These are phyloP conservation scores for Tolypocladium ovalisporum DNA, from an alignment of 2,329 filamentous ascomycete species.

Conservation along the genomic window DNA sequence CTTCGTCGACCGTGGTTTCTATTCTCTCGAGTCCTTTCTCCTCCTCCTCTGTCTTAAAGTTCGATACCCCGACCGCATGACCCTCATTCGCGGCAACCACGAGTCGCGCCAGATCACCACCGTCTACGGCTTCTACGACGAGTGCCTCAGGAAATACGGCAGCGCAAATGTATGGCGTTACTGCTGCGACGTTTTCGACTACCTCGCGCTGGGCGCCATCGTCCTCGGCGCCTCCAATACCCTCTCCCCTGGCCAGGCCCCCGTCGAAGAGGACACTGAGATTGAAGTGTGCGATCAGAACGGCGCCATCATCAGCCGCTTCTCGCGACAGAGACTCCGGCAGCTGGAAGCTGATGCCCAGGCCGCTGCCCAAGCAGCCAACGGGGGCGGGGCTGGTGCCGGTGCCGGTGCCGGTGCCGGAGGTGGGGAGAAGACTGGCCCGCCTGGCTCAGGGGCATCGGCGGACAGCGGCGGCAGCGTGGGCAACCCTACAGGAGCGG, in stretches of 20 bases:
- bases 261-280: constrained; percentile 64
- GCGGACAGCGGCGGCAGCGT: constrained; percentile 53
- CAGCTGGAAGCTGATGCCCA: constrained; percentile 13
- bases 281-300: constrained; percentile 86
- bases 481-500: constrained; percentile 65
- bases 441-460: constrained; percentile 71
- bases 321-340: constrained; percentile 38
- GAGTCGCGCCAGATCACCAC: constrained; percentile 95
- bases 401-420: too few species aligned
- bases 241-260: constrained; percentile 38
- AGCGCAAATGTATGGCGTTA: constrained; percentile 95
- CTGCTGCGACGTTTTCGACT: constrained; percentile 97
- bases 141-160: constrained; percentile 91
- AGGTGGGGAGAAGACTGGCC: constrained; percentile 40
- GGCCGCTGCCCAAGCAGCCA: constrained; percentile 1
- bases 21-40: constrained; percentile 92
- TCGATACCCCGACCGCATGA: constrained; percentile 93
- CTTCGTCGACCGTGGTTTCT: constrained; percentile 96
- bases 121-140: constrained; percentile 97
- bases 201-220: constrained; percentile 80
- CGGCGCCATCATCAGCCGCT: constrained; percentile 66
- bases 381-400: constrained; percentile 9
- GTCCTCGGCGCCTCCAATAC: constrained; percentile 75
- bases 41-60: constrained; percentile 94
- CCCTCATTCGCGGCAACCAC: constrained; percentile 88